Percentiles rank a stretch among this genome's conserved stretches.
Evolutionary conservation across 106 monocot species (phyloP).

Genomic region (Apostasia ramifera): DNA sequence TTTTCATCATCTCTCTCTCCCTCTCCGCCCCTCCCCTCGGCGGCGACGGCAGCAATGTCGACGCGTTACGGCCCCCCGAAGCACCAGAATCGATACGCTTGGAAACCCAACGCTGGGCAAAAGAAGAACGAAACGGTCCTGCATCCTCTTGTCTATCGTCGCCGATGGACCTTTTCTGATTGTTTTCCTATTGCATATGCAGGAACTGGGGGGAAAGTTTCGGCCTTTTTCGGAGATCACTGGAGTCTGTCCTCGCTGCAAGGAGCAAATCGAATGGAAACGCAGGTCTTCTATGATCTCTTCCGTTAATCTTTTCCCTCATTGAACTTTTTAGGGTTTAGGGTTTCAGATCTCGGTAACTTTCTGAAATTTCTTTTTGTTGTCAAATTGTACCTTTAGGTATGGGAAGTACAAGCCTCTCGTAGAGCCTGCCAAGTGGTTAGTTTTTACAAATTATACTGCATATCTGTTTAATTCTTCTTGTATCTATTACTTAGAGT

Average conservation of each 20-base stretch:
- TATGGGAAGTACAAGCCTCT: conserved; percentile 97
- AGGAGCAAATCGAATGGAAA: conserved; percentile 94
- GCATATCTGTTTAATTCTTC: background rate
- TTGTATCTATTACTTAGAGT: background rate
- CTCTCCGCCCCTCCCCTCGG: too few species aligned
- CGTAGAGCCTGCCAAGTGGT: conserved; percentile 90
- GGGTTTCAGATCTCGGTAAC: background rate
- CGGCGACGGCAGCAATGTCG: conserved; percentile 29
- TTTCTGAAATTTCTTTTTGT: background rate
- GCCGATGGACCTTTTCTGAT: background rate
- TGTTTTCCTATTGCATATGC: background rate
- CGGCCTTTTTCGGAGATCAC: conserved; percentile 78
- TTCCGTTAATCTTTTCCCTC: background rate
- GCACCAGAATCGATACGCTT: conserved; percentile 78
- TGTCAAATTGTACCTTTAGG: conserved; percentile 21
- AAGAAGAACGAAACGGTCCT: conserved; percentile 80
- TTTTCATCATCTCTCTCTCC: too few species aligned
- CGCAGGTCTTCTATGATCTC: conserved; percentile 26
- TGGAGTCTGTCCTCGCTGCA: conserved; percentile 84
- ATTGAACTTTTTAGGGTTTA: background rate
- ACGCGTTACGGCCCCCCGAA: conserved; percentile 67
- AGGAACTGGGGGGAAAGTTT: conserved; percentile 75
- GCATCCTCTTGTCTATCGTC: background rate
- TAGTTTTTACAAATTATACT: background rate
- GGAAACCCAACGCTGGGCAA: conserved; percentile 68